Conservation (phyloP, 441 rosid species). For the Aleurites moluccanus region DNA sequence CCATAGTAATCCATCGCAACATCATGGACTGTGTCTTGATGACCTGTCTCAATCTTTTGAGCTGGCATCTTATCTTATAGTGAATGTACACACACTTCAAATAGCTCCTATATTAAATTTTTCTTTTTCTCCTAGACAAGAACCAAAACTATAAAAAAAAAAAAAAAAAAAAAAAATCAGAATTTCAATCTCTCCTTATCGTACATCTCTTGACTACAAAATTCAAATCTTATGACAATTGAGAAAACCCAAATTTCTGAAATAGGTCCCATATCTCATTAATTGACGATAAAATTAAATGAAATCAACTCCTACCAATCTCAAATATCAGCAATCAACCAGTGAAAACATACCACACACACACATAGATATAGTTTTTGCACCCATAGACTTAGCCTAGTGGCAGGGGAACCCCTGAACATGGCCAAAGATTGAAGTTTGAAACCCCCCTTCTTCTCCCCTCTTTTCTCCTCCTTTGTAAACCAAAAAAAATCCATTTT, state of each 20-base stretch:
- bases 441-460: no score
- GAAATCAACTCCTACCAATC: background rate
- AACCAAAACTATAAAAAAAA: no score
- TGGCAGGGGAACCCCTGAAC: no score
- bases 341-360: background rate
- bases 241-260: background rate
- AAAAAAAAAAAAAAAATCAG: no score
- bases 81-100: background rate
- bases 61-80: background rate
- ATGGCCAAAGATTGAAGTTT: no score
- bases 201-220: background rate
- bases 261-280: background rate
- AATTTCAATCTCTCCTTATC: background rate
- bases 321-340: background rate
- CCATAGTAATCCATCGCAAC: background rate
- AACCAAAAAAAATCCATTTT: no score
- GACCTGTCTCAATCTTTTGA: background rate
- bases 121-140: background rate
- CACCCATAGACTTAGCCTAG: no score
- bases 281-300: background rate
- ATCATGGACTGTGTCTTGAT: background rate
- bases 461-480: no score
- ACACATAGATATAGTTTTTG: no score
- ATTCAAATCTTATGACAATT: background rate
- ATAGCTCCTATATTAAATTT: background rate